Conservation (phyloP, 164 flowering plant species). For the Chloranthus sessilifolius region DNA sequence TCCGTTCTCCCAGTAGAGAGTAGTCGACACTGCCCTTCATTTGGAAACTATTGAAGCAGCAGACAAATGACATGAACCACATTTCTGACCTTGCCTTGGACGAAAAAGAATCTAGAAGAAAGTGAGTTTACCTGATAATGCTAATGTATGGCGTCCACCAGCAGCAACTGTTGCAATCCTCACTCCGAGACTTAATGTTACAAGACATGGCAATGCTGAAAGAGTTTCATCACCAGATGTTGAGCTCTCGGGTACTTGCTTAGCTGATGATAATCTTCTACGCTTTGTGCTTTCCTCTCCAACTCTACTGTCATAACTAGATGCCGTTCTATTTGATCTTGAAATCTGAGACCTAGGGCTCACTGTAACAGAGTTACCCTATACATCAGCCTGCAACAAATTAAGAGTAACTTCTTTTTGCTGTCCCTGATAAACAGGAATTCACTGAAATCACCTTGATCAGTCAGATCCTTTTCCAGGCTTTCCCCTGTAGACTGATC, state of each 20-base stretch:
- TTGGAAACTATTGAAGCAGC: no score
- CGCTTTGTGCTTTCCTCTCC: conserved; percentile 64
- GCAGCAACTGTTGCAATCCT: conserved; percentile 82
- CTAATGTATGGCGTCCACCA: conserved; percentile 95
- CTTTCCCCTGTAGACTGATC: conserved; percentile 36
- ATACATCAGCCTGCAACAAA: conserved; percentile 20
- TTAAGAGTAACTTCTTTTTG: background rate
- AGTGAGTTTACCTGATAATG: conserved; percentile 74
- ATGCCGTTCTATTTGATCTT: conserved; percentile 32
- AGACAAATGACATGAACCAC: no score
- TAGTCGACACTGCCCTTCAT: no score
- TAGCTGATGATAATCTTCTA: conserved; percentile 66
- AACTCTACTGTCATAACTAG: conserved; percentile 41
- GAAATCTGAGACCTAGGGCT: conserved; percentile 64
- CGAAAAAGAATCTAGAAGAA: no score
- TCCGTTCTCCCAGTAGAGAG: background rate
- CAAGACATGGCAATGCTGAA: conserved; percentile 86
- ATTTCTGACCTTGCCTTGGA: no score
- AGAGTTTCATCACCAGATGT: conserved; percentile 61
- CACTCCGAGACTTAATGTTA: conserved; percentile 74
- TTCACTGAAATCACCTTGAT: conserved; percentile 52
- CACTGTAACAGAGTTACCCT: conserved; percentile 33
- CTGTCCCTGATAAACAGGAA: background rate
- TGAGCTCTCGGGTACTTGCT: conserved; percentile 68
- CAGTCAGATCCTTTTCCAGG: conserved; percentile 55